Percentiles rank a stretch among this genome's conserved stretches.
These are phyloP conservation scores for Fusarium coicis DNA, from an alignment of 2,329 filamentous ascomycete genomes.

Conservation along the genomic window DNA sequence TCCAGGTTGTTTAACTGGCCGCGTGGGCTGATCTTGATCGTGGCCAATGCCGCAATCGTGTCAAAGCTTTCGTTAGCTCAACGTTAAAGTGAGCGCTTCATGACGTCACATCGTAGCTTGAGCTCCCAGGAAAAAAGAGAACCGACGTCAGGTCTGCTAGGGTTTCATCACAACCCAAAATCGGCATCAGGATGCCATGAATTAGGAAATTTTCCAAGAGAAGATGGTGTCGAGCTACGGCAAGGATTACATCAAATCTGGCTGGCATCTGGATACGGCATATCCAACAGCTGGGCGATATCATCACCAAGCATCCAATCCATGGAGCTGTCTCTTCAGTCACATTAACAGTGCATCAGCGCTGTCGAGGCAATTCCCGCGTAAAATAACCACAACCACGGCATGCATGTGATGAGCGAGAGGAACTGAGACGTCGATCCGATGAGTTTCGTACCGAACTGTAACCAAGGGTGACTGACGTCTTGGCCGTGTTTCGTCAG, in stretches of 20 bases:
- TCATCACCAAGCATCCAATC: too few relatives aligned
- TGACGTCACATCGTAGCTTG: constrained; percentile 38
- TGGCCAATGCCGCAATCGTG: constrained; percentile 31
- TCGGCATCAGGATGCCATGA: constrained; percentile 26
- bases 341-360: not conserved
- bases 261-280: not conserved
- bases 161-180: constrained; percentile 9
- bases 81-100: constrained; percentile 36
- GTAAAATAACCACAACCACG: constrained; percentile 3
- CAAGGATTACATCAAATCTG: constrained; percentile 1
- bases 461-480: constrained; percentile 34
- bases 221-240: constrained; percentile 29
- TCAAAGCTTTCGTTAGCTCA: constrained; percentile 29
- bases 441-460: constrained; percentile 2
- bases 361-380: constrained; percentile 17
- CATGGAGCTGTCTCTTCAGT: not conserved
- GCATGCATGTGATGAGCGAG: constrained; percentile 26
- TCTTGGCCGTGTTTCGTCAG: constrained; percentile 34
- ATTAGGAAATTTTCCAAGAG: constrained; percentile 24
- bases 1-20: constrained; percentile 2
- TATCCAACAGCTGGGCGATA: not conserved
- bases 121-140: constrained; percentile 9
- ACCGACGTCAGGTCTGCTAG: constrained; percentile 26
- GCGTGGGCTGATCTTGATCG: constrained; percentile 32
- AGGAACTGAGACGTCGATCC: constrained; percentile 21